These are phyloP conservation scores for Adansonia madagascariensis DNA, from an alignment of 441 rosid genomes.

Conservation along the genomic window DNA sequence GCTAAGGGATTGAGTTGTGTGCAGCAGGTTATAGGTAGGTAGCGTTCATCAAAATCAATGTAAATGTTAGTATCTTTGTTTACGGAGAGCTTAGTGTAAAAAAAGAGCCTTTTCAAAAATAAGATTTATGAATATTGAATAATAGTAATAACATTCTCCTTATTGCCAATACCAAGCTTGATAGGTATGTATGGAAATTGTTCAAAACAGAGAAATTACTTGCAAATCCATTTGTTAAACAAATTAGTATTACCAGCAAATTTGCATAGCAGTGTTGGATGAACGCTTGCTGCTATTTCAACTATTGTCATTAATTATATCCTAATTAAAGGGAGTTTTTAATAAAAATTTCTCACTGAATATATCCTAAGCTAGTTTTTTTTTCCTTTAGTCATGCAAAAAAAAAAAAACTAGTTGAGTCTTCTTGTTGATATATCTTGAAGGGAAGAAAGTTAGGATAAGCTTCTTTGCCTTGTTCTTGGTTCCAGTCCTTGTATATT, in stretches of 20 bases:
- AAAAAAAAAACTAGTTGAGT: neutral
- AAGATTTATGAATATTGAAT: neutral
- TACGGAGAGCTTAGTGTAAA: neutral
- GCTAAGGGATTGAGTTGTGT: neutral
- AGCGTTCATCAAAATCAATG: slow-evolving; percentile 10
- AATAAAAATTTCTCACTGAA: neutral
- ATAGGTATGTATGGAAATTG: neutral
- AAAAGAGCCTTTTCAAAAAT: neutral
- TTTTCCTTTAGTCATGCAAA: neutral
- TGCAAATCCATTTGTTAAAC: neutral
- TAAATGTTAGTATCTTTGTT: slow-evolving; percentile 7
- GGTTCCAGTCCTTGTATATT: neutral
- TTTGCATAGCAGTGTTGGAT: neutral
- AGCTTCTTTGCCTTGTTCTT: neutral
- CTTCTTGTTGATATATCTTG: neutral
- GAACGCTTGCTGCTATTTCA: neutral
- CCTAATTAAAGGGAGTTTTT: neutral
- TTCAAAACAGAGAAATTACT: neutral
- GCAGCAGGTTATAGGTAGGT: neutral
- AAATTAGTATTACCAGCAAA: neutral
- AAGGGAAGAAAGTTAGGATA: too few species aligned
- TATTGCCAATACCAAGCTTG: neutral
- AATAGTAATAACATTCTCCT: neutral
- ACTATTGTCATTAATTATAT: neutral
- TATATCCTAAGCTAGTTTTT: neutral